A percentile compares a stretch with the other conserved stretches of the same genome.
These are phyloP conservation scores for Plasmodium gonderi DNA, from an alignment of 169 alveolate species.

Conservation along the genomic window DNA sequence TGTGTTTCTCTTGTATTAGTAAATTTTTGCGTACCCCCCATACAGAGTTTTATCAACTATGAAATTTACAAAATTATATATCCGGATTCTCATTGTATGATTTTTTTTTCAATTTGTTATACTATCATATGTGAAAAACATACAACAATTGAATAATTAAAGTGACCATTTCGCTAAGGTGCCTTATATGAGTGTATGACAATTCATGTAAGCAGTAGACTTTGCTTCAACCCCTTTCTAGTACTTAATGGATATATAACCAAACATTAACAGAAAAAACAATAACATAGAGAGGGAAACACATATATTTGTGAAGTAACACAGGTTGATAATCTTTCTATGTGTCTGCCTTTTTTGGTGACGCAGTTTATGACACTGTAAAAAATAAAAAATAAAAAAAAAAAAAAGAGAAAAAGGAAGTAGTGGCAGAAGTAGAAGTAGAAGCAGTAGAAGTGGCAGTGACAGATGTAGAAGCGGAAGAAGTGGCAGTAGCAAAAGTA, in stretches of 20 bases:
- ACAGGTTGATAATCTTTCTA: no score
- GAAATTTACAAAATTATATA: background rate
- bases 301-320: background rate
- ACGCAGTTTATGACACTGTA: no score
- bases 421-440: no score
- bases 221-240: background rate
- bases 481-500: no score
- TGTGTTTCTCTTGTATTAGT: background rate
- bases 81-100: background rate
- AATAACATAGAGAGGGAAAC: background rate
- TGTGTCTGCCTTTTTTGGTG: no score
- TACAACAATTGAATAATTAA: background rate
- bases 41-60: background rate
- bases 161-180: background rate
- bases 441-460: no score
- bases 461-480: no score
- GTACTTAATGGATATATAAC: background rate
- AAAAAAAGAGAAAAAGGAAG: no score
- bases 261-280: background rate
- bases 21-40: background rate
- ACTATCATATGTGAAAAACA: background rate
- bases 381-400: no score
- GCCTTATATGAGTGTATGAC: background rate
- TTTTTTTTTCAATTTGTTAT: background rate
- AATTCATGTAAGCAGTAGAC: background rate